Evolutionary conservation across 1,139 yeast species (phyloP).

Genomic region (Suhomyces bribrorum): DNA sequence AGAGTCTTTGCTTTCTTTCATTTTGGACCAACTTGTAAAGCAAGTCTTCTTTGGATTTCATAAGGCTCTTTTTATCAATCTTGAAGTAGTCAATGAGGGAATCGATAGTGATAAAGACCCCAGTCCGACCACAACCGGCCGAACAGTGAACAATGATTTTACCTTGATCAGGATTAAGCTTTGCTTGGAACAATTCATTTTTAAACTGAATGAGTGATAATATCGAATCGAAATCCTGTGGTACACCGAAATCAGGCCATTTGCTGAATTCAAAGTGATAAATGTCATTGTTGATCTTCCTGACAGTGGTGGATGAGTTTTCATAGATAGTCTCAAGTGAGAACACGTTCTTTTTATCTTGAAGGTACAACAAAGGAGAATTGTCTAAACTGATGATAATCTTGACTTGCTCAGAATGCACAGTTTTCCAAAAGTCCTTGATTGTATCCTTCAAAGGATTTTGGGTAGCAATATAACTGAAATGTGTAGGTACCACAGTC

Average conservation of each 20-base stretch:
- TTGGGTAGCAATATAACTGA: slow-evolving; percentile 45
- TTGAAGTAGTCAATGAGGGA: slow-evolving; percentile 16
- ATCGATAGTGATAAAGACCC: slow-evolving; percentile 22
- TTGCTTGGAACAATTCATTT: slow-evolving; percentile 31
- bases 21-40: slow-evolving; percentile 40
- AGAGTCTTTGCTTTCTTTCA: slow-evolving; percentile 45
- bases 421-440: slow-evolving; percentile 45
- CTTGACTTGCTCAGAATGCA: slow-evolving; percentile 58
- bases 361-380: slow-evolving; percentile 17
- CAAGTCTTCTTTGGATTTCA: slow-evolving; percentile 18
- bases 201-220: slow-evolving; percentile 55
- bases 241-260: slow-evolving; percentile 86
- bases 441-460: slow-evolving; percentile 43
- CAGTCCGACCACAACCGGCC: slow-evolving; percentile 23
- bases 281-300: slow-evolving; percentile 33
- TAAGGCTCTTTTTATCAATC: slow-evolving; percentile 7
- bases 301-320: slow-evolving; percentile 17
- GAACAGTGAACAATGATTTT: slow-evolving; percentile 32
- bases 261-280: slow-evolving; percentile 68
- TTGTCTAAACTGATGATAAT: slow-evolving; percentile 72
- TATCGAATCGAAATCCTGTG: slow-evolving; percentile 53
- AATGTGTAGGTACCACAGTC: slow-evolving; percentile 18
- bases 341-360: slow-evolving; percentile 8
- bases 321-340: slow-evolving; percentile 11
- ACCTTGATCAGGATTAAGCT: slow-evolving; percentile 17